Evolutionary conservation across 345 rosid genomes (phyloP), one percentile per base, ranked within the genome.

Genomic region (Acer campestre): DNA sequence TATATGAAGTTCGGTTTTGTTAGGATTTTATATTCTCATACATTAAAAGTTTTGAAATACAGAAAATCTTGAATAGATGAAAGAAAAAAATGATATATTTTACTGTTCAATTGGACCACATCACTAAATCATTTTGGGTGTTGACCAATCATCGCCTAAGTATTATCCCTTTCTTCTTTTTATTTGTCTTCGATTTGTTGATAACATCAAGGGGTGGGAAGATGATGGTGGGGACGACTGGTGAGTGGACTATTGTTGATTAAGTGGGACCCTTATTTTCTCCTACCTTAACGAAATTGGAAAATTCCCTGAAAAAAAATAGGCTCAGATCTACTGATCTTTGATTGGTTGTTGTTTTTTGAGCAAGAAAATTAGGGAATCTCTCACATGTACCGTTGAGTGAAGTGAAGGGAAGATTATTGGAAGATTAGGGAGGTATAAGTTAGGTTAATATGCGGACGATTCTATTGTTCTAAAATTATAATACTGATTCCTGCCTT

Each of bases 221-320:
- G 38, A 4, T 42, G 46, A 0, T 9, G 6, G 53, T 72, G 74
- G 81, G 80, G 14, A 75, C 77, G 35, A 42, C 40, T 10, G 6
- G 2, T 65, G 5, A 49, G 71, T 68, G 77, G 80, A 78, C 73
- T 74, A 62, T 40, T 35, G 61, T 77, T 73, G 75, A 75, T 75
- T 29, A 25, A 67, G 75, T 68, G 78, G 80, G 71, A 20, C 81
- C 77, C 62, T 14, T 48, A 20, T 16, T 10, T 10, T 13, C 10
- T 2, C 4, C 11, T 55, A 17, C 75, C 44, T 35, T 31, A 18
- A 23, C 40, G 14, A 14, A 42, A 53, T 16, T 7, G n/a, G 48
- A 18, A 46, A 23, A 31, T 23, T 31, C 5, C 58, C 1, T 7
- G 3, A 53, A 10, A 46, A 46, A 46, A 46, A 46, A 46, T 4